Evolutionary conservation across 202 grass and related monocot genomes (phyloP), one percentile per base, ranked within the genome.

Genomic region (Bolboschoenoplectus hybrid): DNA sequence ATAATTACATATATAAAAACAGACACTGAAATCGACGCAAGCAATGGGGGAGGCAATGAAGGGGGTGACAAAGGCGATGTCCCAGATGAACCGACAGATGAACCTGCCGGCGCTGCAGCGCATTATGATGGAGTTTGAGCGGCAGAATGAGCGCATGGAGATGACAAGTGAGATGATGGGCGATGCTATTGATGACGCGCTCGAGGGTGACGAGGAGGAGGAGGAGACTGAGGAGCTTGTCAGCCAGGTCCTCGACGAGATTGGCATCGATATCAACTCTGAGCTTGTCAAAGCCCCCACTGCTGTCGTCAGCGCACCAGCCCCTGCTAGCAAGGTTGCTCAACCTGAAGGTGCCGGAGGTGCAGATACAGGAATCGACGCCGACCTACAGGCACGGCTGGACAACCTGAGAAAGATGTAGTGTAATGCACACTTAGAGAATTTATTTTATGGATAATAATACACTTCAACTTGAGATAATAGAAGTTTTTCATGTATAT

Each of bases 11-110:
- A 75, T 64, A 44, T 72, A 34, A 60, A 43, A 77, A 53, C 83
- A 97, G 94, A 97, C 94, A 5, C 61, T 97, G 65, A 97, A 97
- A 89, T 97, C 94, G 58, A 97, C 94, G 38, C 94, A 97, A 92
- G 91, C 91, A 26, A 97, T 97, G 91, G 94, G 91, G 74, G 94
- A 97, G 78, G 94, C 94, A 41, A 97, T 97, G 94, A 93, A 97
- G 80, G 94, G 94, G 9, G 94, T 97, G 89, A 93, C 91, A 26
- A 97, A 92, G 76, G 91, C 94, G 32, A 93, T 93, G 94, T 86
- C 63, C 35, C 90, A 97, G 92, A 93, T 97, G 94, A 97, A 97
- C 50, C 87, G 91, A 13, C 94, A 93, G 74, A 86, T 97, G 89
- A 97, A 93, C 85, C 82, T 97, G 11, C 91, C 94, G 47, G 91